phyloP scores from a whole-genome alignment of 2,329 filamentous ascomycete species.

The Aureobasidium sp. region DNA sequence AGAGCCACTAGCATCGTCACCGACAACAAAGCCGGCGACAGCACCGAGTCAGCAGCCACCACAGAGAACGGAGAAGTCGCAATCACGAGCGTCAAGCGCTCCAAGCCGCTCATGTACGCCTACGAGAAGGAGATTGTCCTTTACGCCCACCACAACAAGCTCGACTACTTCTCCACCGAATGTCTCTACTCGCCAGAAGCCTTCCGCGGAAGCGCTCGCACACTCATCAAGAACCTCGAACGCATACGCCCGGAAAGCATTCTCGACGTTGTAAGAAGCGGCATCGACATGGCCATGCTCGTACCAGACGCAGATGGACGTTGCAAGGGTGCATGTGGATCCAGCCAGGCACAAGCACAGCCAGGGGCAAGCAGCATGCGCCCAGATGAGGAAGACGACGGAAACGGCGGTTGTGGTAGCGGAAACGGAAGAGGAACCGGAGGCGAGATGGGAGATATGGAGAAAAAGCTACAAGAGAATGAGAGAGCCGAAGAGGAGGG shows the following conservation, averaged over 20 bases:
- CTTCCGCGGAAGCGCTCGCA: constrained; percentile 85
- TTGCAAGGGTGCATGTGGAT: constrained; percentile 43
- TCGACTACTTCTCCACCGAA: constrained; percentile 97
- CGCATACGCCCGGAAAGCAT: constrained; percentile 90
- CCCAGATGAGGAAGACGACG: constrained; percentile 47
- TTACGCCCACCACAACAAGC: constrained; percentile 91
- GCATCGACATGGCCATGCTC: constrained; percentile 91
- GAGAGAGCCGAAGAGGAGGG: constrained; percentile 48
- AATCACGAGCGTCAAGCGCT: constrained; percentile 80
- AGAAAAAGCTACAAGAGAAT: constrained; percentile 61
- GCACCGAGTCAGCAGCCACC: constrained; percentile 20
- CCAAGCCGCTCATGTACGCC: constrained; percentile 94
- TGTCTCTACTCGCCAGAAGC: constrained; percentile 98
- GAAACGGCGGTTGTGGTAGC: constrained; percentile 68
- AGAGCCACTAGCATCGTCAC: constrained; percentile 86
- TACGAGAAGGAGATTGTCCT: constrained; percentile 99
- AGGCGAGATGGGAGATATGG: constrained; percentile 76
- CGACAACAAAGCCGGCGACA: constrained; percentile 40
- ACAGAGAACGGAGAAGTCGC: constrained; percentile 19
- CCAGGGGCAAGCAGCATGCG: constrained; percentile 25
- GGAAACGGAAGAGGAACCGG: constrained; percentile 59
- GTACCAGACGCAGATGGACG: constrained; percentile 53
- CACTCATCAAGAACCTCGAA: constrained; percentile 91
- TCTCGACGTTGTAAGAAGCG: constrained; percentile 86
- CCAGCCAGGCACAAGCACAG: constrained; percentile 18